phyloP scores from a whole-genome alignment of 2,329 filamentous ascomycete genomes.

The Escovopsis sp. region DNA sequence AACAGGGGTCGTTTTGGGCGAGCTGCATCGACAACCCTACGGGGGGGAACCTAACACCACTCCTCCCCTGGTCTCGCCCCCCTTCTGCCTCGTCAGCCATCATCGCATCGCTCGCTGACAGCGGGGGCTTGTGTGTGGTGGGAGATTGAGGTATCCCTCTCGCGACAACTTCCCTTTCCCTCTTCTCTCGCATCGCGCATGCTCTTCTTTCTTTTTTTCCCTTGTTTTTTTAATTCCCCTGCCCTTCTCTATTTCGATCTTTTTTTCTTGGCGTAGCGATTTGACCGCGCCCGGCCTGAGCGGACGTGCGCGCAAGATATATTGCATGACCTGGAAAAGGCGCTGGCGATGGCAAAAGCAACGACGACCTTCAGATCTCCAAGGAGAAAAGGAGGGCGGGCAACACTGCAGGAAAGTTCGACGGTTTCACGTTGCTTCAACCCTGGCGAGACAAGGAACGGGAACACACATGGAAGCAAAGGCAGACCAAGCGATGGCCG shows the following conservation, averaged over 20 bases:
- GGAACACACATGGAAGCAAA: no score
- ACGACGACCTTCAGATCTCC: no score
- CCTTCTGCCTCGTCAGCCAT: conserved; percentile 1
- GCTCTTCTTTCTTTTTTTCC: no score
- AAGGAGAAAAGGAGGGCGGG: neutral
- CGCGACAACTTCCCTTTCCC: neutral
- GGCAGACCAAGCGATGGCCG: no score
- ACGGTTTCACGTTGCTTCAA: neutral
- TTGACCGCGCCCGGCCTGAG: no score
- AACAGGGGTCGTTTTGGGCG: conserved; percentile 11
- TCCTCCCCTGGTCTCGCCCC: conserved; percentile 1
- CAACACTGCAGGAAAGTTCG: neutral
- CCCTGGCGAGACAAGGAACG: no score
- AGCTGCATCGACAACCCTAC: conserved; percentile 9
- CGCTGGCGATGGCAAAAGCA: neutral
- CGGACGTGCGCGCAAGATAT: neutral
- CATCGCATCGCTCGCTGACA: neutral
- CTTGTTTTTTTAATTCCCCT: no score
- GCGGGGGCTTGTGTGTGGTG: neutral
- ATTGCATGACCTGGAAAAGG: neutral
- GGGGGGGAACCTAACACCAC: conserved; percentile 6
- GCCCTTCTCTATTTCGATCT: no score
- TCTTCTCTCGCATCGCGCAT: no score
- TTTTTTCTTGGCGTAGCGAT: no score
- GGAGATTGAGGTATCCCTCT: neutral